Base-by-base conservation (phyloP, 75 land plant species). In the Azolla pinnata region DNA sequence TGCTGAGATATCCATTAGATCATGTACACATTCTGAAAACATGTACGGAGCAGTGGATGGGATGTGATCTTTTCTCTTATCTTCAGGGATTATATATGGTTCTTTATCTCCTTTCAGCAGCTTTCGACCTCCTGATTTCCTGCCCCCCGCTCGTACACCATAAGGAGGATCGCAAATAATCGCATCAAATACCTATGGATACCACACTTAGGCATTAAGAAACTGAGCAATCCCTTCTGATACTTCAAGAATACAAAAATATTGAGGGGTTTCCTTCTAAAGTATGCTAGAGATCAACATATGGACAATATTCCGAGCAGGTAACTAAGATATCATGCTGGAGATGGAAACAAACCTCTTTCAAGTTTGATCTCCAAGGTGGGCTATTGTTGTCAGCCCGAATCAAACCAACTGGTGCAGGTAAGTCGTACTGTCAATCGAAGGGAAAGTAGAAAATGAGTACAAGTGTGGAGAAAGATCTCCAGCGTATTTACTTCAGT, bases 151-250 rank as follows among this genome's bases (percentile, higher is more conserved):
- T 54, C 97, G 97, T n/a, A 92, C 89, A 32, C 97, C 97, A 66
- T 92, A 92, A 31, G 97, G 97, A 29, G 97, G 97, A 31, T 92
- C 97, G 70, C 97, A 92, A 26, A 92, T 88, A 30, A 92, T 87
- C 28, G 97, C 97, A 76, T 92, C 84, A 65, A 92, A 87, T 24
- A 92, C 54, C 97, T 92, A 44, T 19, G 31, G 30, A 14, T 31
- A 18, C 9, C 23, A 12, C 49, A 55, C 29, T 24, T 16, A 16
- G 28, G 29, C 23, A 24, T 7, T 7, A 50, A 5, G 5, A 12
- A 5, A 5, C 5, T 35, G 12, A 12, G 40, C 40, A 35, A 5
- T 35, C 12, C 40, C 40, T n/a, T n/a, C n/a, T n/a, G n/a, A n/a
- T n/a, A n/a, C n/a, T n/a, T n/a, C 40, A 35, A 35, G 40, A 35